A percentile compares a stretch with the other conserved stretches of the same genome.
These are phyloP conservation scores for Papiliotrema fonsecae DNA, from an alignment of 1,284 basidiomycete species.

Conservation along the genomic window DNA sequence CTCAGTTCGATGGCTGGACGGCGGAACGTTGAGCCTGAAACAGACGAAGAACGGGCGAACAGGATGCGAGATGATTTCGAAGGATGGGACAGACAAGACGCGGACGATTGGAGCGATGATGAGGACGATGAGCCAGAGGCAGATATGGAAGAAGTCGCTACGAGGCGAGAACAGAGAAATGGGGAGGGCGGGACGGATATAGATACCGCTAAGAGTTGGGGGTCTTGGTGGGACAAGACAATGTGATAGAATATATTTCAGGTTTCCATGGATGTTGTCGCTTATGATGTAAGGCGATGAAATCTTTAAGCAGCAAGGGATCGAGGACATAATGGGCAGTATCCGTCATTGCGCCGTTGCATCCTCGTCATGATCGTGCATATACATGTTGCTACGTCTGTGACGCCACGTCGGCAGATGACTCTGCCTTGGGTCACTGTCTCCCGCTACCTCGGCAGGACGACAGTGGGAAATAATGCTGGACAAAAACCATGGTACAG, in stretches of 20 bases:
- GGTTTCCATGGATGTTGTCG: too few species aligned
- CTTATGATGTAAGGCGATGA: too few species aligned
- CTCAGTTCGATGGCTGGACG: conserved; percentile 1
- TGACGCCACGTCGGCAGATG: too few species aligned
- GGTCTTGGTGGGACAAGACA: conserved; percentile 26
- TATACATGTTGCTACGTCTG: too few species aligned
- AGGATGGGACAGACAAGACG: conserved; percentile 30
- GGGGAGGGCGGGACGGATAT: neutral
- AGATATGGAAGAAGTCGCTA: conserved; percentile 9
- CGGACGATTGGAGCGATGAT: conserved; percentile 15
- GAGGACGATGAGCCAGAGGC: conserved; percentile 20
- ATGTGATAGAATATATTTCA: conserved; percentile 12
- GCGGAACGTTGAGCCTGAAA: conserved; percentile 1
- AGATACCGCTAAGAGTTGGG: conserved; percentile 7
- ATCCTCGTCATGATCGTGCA: too few species aligned
- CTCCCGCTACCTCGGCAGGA: too few species aligned
- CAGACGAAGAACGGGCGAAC: conserved; percentile 25
- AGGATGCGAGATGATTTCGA: conserved; percentile 39
- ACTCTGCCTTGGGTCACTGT: too few species aligned
- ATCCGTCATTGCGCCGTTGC: too few species aligned
- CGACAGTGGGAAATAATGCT: too few species aligned
- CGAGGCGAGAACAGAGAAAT: conserved; percentile 10
- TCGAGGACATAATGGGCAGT: too few species aligned
- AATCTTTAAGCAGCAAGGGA: too few species aligned
- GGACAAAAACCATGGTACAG: too few species aligned